These are phyloP conservation scores for Daldinia sp. DNA, from an alignment of 2,329 filamentous ascomycete genomes.

Conservation along the genomic window DNA sequence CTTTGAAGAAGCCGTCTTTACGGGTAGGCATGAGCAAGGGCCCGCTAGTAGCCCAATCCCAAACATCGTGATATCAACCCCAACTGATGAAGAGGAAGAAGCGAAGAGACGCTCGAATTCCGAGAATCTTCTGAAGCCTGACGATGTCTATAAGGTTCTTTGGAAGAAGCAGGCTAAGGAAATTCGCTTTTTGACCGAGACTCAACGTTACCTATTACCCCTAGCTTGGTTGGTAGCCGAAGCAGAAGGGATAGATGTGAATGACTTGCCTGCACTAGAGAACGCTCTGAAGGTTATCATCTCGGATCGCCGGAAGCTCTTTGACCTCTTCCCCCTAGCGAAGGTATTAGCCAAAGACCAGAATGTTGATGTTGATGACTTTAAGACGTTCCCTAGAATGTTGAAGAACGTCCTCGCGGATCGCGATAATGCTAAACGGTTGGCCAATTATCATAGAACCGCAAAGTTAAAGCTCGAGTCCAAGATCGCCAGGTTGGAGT, in stretches of 20 bases:
- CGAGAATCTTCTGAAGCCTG: slow-evolving; percentile 13
- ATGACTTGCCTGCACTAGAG: slow-evolving; percentile 22
- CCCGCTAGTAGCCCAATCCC: slow-evolving; percentile 17
- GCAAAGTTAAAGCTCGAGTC: slow-evolving; percentile 22
- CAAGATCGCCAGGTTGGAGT: slow-evolving; percentile 13
- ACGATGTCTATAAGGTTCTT: slow-evolving; percentile 35
- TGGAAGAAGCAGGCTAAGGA: slow-evolving; percentile 26
- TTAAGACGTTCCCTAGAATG: slow-evolving; percentile 19
- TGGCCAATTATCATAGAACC: slow-evolving; percentile 26
- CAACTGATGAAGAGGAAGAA: slow-evolving; percentile 8
- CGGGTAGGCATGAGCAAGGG: slow-evolving; percentile 2
- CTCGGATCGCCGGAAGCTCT: slow-evolving; percentile 35
- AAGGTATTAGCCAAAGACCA: slow-evolving; percentile 41
- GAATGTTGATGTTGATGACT: slow-evolving; percentile 27
- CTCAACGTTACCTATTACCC: slow-evolving; percentile 20
- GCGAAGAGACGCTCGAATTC: background rate
- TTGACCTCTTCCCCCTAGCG: slow-evolving; percentile 39
- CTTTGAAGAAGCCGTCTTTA: slow-evolving; percentile 11
- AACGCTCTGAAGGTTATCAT: slow-evolving; percentile 38
- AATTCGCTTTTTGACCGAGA: slow-evolving; percentile 8
- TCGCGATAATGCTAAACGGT: slow-evolving; percentile 33
- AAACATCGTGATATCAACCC: slow-evolving; percentile 22
- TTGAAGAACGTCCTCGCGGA: slow-evolving; percentile 31
- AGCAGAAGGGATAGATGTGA: slow-evolving; percentile 28
- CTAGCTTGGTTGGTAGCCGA: slow-evolving; percentile 41